Evolutionary conservation across 1,284 basidiomycete genomes (phyloP), one percentile per base, ranked within the genome.

Genomic region (Sporisorium sorghi): DNA sequence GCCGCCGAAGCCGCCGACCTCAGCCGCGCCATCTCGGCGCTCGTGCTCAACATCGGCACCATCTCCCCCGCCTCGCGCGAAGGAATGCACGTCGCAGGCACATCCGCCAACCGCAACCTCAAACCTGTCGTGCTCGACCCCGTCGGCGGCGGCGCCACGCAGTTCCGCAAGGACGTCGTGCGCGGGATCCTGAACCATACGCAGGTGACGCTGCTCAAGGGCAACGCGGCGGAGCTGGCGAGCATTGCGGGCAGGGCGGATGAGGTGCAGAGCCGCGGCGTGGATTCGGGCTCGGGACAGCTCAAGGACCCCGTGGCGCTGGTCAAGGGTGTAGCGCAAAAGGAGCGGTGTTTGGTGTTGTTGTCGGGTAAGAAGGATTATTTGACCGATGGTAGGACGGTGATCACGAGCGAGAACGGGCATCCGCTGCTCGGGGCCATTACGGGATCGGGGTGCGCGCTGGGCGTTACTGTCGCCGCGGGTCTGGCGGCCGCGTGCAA

Each of bases 201-300:
- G 88, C 94, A 97, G 84, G 90, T 92, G 17, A 91, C 91, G 19
- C 91, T 97, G 19, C 94, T 98, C 86, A 98, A 98, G 85, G 96
- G 95, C 6, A 98, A 98, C 82, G 92, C 93, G 0, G 94, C 90
- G 21, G 96, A 98, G 85, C 90, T 98, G 23, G 93, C 90, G 0
- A 88, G 91, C 0, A 86, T 97, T 14, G 89, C 90, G 1, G 88
- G 90, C 17, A 91, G 91, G 48, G 42, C 39, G 4, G 67, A 70
- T 17, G 65, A 91, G 89, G 92, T 93, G 4, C 85, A 88, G 72
- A 88, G 91, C n/a, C 90, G 90, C 81, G 95, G 96, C 1, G 95
- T 98, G 2, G 96, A 98, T 85, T 92, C 91, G 52, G 87, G 91
- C 15, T 92, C 93, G 0, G 83, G 86, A 11, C 91, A 90, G 1